Percentiles rank a stretch among this genome's conserved stretches.
phyloP scores from a whole-genome alignment of 805 yeast species.

The Jamesozyma spencerorum region DNA sequence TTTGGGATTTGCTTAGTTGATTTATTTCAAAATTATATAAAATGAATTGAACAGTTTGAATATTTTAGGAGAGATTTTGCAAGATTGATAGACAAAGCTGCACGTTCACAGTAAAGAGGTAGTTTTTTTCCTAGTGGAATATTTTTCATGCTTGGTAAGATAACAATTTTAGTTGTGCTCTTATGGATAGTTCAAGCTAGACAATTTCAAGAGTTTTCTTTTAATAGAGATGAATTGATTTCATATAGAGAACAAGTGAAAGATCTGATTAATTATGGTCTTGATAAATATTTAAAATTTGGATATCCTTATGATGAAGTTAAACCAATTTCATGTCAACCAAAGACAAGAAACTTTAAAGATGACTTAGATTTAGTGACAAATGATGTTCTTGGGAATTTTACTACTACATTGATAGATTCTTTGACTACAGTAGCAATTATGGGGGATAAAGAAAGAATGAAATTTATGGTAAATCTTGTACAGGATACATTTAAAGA shows the following conservation, averaged over 20 bases:
- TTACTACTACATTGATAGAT: constrained; percentile 70
- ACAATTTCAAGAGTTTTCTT: constrained; percentile 10
- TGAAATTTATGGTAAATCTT: constrained; percentile 38
- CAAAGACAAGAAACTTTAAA: constrained; percentile 53
- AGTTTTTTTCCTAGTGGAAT: no score
- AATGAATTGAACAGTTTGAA: no score
- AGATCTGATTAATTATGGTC: constrained; percentile 61
- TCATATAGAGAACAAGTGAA: constrained; percentile 38
- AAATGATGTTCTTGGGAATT: constrained; percentile 82
- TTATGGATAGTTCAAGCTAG: no score
- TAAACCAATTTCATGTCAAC: constrained; percentile 60
- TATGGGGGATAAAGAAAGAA: constrained; percentile 51
- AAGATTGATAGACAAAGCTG: no score
- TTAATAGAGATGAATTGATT: constrained; percentile 25
- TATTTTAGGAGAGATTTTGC: no score
- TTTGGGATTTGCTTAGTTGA: no score
- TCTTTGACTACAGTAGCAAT: constrained; percentile 71
- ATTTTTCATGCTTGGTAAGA: no score
- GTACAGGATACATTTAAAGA: constrained; percentile 30
- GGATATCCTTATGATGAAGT: constrained; percentile 84
- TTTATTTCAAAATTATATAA: no score
- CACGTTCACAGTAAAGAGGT: no score
- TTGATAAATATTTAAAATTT: constrained; percentile 53
- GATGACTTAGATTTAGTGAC: constrained; percentile 46
- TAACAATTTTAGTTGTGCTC: no score